Evolutionary conservation across 2,329 filamentous ascomycete genomes (phyloP).

Genomic region (Botrytis pseudocinerea): DNA sequence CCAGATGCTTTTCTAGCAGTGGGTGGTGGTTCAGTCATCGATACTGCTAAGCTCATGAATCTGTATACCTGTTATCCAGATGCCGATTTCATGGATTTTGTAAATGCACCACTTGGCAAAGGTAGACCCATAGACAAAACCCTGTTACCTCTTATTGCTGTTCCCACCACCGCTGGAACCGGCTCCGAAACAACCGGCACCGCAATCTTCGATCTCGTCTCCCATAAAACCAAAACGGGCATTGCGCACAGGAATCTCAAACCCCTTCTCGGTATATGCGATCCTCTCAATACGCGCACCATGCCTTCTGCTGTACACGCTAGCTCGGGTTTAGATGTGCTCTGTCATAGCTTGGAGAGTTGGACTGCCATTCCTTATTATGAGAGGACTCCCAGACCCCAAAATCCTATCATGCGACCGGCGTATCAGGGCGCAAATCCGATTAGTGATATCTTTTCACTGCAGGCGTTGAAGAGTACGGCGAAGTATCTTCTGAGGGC

Average conservation of each 20-base stretch:
- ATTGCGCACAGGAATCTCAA: slow-evolving; percentile 95
- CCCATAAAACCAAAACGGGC: slow-evolving; percentile 89
- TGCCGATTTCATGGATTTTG: slow-evolving; percentile 94
- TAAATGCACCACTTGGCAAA: slow-evolving; percentile 90
- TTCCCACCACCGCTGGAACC: slow-evolving; percentile 83
- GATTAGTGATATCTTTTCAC: slow-evolving; percentile 94
- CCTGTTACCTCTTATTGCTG: slow-evolving; percentile 74
- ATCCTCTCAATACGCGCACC: slow-evolving; percentile 86
- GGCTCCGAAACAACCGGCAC: slow-evolving; percentile 96
- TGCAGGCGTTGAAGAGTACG: slow-evolving; percentile 78
- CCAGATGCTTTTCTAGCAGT: slow-evolving; percentile 93
- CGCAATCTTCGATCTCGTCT: slow-evolving; percentile 93
- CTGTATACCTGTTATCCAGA: slow-evolving; percentile 89
- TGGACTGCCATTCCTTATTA: slow-evolving; percentile 97
- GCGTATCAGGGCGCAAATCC: slow-evolving; percentile 98
- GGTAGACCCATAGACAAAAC: slow-evolving; percentile 72
- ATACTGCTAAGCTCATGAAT: slow-evolving; percentile 99
- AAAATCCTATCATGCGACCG: slow-evolving; percentile 86
- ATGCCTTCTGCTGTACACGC: slow-evolving; percentile 96
- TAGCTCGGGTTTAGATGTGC: slow-evolving; percentile 86
- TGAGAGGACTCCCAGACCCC: slow-evolving; percentile 78
- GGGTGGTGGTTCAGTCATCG: slow-evolving; percentile 91
- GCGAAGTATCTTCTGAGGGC: slow-evolving; percentile 91
- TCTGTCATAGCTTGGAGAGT: slow-evolving; percentile 92
- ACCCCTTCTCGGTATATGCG: slow-evolving; percentile 85